A percentile compares a stretch with the other conserved stretches of the same genome.
These are phyloP conservation scores for Rhodotorula sp. DNA, from an alignment of 1,284 basidiomycete species.

Conservation along the genomic window DNA sequence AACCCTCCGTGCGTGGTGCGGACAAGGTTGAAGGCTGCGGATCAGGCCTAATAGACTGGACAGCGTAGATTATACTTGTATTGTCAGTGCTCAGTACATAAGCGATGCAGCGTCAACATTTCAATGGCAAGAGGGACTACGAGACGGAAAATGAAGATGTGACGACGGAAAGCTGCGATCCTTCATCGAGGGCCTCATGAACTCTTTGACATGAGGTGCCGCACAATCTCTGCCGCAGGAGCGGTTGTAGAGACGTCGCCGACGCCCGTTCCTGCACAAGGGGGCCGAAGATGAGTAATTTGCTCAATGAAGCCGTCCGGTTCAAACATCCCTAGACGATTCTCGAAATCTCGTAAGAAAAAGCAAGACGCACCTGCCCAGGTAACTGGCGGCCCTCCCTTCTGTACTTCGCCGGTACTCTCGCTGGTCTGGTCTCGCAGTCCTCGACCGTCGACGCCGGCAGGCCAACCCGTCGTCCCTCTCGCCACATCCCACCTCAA, in stretches of 20 bases:
- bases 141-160: too few species aligned
- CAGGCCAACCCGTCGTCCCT: conserved; percentile 7
- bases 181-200: not conserved
- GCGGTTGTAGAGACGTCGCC: conserved; percentile 4
- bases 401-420: not conserved
- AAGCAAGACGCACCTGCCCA: not conserved
- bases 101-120: too few species aligned
- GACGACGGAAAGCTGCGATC: too few species aligned
- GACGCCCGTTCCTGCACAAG: conserved; percentile 11
- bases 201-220: not conserved
- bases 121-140: too few species aligned
- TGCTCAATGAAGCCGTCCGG: not conserved
- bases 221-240: not conserved
- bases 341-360: too few species aligned
- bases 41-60: too few species aligned
- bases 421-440: conserved; percentile 3
- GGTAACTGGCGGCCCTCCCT: not conserved
- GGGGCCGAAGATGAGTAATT: not conserved
- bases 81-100: too few species aligned
- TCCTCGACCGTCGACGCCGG: conserved; percentile 2
- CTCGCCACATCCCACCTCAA: conserved; percentile 16
- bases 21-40: too few species aligned
- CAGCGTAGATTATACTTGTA: too few species aligned
- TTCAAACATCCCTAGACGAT: conserved; percentile 4
- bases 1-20: too few species aligned